These are phyloP conservation scores for Erodium trifolium DNA, from an alignment of 441 rosid species.

Conservation along the genomic window DNA sequence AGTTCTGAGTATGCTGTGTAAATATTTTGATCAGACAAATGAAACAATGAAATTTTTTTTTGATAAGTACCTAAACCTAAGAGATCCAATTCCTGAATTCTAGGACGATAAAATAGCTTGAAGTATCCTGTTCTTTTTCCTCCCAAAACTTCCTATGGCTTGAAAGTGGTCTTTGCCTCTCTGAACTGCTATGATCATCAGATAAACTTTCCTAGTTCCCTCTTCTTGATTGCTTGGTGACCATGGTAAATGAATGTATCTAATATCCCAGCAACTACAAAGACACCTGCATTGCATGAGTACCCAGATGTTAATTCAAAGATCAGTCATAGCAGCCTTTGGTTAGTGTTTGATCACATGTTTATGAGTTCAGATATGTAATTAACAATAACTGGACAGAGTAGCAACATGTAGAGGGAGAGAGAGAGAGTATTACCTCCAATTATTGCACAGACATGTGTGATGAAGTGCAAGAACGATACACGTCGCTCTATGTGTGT, in stretches of 20 bases:
- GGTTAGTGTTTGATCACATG: too few species aligned
- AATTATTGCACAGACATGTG: slow-evolving; percentile 34
- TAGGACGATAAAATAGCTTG: not conserved
- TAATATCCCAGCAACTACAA: slow-evolving; percentile 37
- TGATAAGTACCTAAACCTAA: too few species aligned
- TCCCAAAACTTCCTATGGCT: not conserved
- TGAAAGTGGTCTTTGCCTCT: too few species aligned
- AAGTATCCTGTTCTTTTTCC: not conserved
- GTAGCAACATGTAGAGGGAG: not conserved
- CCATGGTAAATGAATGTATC: slow-evolving; percentile 38
- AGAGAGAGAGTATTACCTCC: slow-evolving; percentile 27
- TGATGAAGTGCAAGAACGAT: slow-evolving; percentile 36
- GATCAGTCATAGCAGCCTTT: too few species aligned
- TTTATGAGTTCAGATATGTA: too few species aligned
- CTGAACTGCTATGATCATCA: slow-evolving; percentile 12
- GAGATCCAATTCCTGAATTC: not conserved
- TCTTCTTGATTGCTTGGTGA: slow-evolving; percentile 32
- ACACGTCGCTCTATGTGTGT: slow-evolving; percentile 33
- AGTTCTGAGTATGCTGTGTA: not conserved
- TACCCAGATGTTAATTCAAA: not conserved
- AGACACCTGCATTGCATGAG: slow-evolving; percentile 22
- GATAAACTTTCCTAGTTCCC: slow-evolving; percentile 30
- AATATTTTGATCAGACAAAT: too few species aligned
- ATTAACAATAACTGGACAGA: too few species aligned
- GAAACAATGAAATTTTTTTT: not conserved